Evolutionary conservation across 345 rosid genomes (phyloP), one percentile per base, ranked within the genome.

Genomic region (Dovyalis caffra): DNA sequence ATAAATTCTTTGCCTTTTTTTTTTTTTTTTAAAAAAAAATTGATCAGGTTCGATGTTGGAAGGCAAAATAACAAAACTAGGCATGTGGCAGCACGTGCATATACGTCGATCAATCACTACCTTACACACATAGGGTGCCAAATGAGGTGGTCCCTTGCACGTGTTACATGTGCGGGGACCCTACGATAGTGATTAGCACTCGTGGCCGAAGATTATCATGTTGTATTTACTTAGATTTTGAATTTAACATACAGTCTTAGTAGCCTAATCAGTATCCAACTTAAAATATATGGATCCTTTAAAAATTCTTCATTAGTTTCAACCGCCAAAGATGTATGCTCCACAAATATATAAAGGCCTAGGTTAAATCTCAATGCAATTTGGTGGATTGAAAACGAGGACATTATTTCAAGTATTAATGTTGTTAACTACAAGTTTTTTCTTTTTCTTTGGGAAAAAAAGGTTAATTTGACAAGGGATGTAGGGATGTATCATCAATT

Each of bases 71-170:
- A 40, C 62, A 31, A 21, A 32, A 23, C 38, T 7, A 15, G 21
- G 45, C 80, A 77, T 11, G 79, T 70, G 82, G 68, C 29, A 26
- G 31, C 82, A 75, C 65, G 82, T 74, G 78, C 58, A 63, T 66
- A 69, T n/a, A n/a, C 26, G 82, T 56, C 51, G 35, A 31, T 64
- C 72, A 43, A 43, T 70, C 69, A 1, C 29, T 57, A 15, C 20
- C 28, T 10, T 23, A 68, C 51, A 68, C 68, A 4, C 47, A 8
- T 57, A 38, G 3, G 28, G 21, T 21, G 29, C 21, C 25, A 1
- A 25, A 34, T 58, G 9, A 37, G 29, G 34, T 29, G 33, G 34
- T 18, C n/a, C 66, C 20, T 61, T 16, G 78, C 73, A 68, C 68
- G 71, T 53, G 71, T 65, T 26, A 33, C 58, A 40, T 49, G 33